Evolutionary conservation across 2,329 filamentous ascomycete species (phyloP), one percentile per base, ranked within the genome.

Genomic region (Ambrosiella xylebori): DNA sequence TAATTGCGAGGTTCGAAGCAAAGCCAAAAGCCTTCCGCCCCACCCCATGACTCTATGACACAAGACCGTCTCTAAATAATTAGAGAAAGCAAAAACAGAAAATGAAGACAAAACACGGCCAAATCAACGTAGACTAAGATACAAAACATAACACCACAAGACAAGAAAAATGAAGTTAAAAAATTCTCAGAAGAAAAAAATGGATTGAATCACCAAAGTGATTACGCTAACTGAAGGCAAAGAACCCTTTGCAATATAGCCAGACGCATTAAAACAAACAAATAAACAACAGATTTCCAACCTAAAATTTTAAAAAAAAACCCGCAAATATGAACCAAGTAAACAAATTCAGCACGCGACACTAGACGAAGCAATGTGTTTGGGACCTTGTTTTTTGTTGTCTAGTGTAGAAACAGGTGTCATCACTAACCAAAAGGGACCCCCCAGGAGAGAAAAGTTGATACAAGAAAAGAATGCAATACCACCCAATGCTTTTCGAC

Each of bases 381-480:
- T 27, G 27, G 27, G 27, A 27, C 27, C 27, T 27, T 27, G 27
- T 27, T 27, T 27, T 27, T 27, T 27, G 27, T 27, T 27, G 27
- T 27, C 27, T 27, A 27, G 27, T 27, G 27, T 27, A 3, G 19
- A 27, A 27, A 4, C 27, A 27, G 27, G 3, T 37, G 41, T 17
- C 55, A 57, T 37, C 41, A 38, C 11, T n/a, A 57, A 49, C 55
- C 13, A 57, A 37, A 39, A 15, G 15, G 35, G 37, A 38, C 11
- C 27, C 7, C 40, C 15, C 27, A 35, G 13, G 37, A 38, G 45
- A 41, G 27, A 44, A 37, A 45, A 47, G 11, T 9, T 7, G 9
- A 13, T 12, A 37, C 17, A 45, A 35, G 17, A 56, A 35, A 38
- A 36, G 49, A 27, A 40, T 47, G 64, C 65, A 60, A 54, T 56